Percentiles rank a stretch among this genome's conserved stretches.
phyloP scores from a whole-genome alignment of 768 basidiomycete genomes.

The Tricholomella constricta region DNA sequence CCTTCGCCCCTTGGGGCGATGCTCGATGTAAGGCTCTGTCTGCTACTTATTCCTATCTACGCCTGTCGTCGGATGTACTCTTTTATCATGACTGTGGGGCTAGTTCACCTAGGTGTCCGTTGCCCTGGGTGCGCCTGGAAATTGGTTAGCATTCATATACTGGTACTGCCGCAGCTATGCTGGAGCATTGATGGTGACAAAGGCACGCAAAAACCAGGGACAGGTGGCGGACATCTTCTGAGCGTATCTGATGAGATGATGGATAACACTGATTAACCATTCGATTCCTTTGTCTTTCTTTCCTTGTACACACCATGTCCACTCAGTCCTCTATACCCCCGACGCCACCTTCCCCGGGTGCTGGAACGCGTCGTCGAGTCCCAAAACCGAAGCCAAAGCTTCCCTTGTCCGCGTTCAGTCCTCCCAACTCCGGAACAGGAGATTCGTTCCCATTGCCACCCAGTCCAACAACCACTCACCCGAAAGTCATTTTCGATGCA shows the following conservation, averaged over 20 bases:
- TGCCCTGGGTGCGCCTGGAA: no score
- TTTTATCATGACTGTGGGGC: no score
- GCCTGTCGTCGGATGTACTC: no score
- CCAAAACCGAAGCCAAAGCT: slow-evolving; percentile 69
- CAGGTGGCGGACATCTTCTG: not conserved
- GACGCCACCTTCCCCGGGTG: slow-evolving; percentile 42
- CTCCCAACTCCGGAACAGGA: slow-evolving; percentile 65
- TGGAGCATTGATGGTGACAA: not conserved
- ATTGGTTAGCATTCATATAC: no score
- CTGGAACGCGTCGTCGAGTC: slow-evolving; percentile 57
- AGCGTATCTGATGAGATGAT: slow-evolving; percentile 4
- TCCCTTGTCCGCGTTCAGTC: slow-evolving; percentile 74
- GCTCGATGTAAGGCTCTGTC: no score
- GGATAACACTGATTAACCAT: not conserved
- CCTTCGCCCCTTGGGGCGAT: no score
- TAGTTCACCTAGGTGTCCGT: no score
- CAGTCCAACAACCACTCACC: slow-evolving; percentile 68
- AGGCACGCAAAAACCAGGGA: not conserved
- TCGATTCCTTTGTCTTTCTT: not conserved
- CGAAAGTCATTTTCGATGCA: slow-evolving; percentile 66
- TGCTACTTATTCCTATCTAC: no score
- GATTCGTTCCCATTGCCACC: slow-evolving; percentile 70
- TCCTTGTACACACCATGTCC: not conserved
- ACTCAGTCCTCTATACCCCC: slow-evolving; percentile 14
- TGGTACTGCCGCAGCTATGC: no score